Base-by-base conservation (phyloP, 2,329 filamentous ascomycete species). In the Beauveria caledonica region DNA sequence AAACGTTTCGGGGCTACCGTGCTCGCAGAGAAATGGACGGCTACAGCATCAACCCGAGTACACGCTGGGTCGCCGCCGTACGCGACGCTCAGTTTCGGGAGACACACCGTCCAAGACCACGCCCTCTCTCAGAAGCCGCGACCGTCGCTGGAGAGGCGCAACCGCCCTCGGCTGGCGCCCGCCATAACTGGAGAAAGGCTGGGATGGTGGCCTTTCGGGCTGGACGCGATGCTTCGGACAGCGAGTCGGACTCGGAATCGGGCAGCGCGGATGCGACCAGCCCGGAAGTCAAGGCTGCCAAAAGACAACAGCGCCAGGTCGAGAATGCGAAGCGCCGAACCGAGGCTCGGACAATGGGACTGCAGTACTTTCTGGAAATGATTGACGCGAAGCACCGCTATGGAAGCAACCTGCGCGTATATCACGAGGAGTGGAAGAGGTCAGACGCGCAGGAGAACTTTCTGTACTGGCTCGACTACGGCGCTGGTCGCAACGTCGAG, bases 381-480 rank as follows among this genome's bases (percentile, higher is more conserved):
- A 86, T 93, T 8, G 89, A 94, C 70, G 76, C 86, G 51, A 92
- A 95, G 72, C 92, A 97, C 70, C 84, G 92, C 4, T 95, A 96
- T 68, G 92, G 92, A 4, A 88, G 86, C 58, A 95, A 94, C 66
- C 73, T 96, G 55, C 80, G 89, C 36, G 82, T 84, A 36, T 97
- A 96, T 67, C 92, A 97, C 68, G 83, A 85, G 62, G 85, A 89
- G 64, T 97, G 92, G 92, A 91, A 91, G 71, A 84, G 82, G 62
- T 78, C 84, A 1, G 78, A 89, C 29, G 93, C 90, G 0, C 83
- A 85, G 5, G 88, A 96, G 70, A 96, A 94, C 69, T 97, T 92
- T 79, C 96, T 96, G 72, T 93, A 92, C 74, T 96, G 92, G 92
- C 78, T 96, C 1, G 92, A 97, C 70, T 80, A 88, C 62, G 92